Evolutionary conservation across 1,139 yeast genomes (phyloP).

Genomic region (Yamadazyma dushanensis): DNA sequence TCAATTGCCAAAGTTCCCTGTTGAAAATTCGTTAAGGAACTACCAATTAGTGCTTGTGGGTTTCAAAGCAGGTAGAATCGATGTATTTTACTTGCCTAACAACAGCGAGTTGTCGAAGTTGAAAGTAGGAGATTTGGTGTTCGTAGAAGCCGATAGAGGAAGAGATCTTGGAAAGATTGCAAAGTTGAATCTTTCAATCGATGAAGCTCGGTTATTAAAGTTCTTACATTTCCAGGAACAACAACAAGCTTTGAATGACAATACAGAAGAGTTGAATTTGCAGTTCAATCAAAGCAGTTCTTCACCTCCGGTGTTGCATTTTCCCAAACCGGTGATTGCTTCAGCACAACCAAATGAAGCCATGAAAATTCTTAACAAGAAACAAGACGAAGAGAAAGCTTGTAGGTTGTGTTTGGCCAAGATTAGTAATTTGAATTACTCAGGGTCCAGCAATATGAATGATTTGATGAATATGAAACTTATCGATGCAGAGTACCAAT

Average conservation of each 20-base stretch:
- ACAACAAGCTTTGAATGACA: slow-evolving; percentile 48
- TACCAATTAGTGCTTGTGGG: slow-evolving; percentile 62
- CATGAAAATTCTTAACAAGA: slow-evolving; percentile 57
- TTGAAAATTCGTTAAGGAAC: slow-evolving; percentile 33
- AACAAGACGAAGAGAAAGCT: slow-evolving; percentile 73
- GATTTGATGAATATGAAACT: slow-evolving; percentile 34
- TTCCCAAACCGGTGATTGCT: slow-evolving; percentile 76
- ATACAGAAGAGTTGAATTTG: slow-evolving; percentile 11
- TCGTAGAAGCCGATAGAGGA: slow-evolving; percentile 98
- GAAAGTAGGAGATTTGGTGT: slow-evolving; percentile 73
- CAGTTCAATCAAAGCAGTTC: slow-evolving; percentile 23
- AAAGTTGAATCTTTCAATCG: slow-evolving; percentile 63
- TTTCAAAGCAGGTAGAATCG: slow-evolving; percentile 85
- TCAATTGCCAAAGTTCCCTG: slow-evolving; percentile 45
- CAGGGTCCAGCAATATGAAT: slow-evolving; percentile 9
- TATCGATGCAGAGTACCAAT: slow-evolving; percentile 88
- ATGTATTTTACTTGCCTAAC: slow-evolving; percentile 70
- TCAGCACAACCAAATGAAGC: slow-evolving; percentile 65
- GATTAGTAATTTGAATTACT: slow-evolving; percentile 41
- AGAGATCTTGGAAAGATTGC: slow-evolving; percentile 83
- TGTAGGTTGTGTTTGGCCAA: slow-evolving; percentile 60
- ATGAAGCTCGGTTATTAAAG: slow-evolving; percentile 58
- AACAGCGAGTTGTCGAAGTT: slow-evolving; percentile 20
- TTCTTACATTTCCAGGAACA: slow-evolving; percentile 58
- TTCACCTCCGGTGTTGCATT: slow-evolving; percentile 40